Evolutionary conservation across 176 grass and related monocot species (phyloP).

Genomic region (Carex scoparia): DNA sequence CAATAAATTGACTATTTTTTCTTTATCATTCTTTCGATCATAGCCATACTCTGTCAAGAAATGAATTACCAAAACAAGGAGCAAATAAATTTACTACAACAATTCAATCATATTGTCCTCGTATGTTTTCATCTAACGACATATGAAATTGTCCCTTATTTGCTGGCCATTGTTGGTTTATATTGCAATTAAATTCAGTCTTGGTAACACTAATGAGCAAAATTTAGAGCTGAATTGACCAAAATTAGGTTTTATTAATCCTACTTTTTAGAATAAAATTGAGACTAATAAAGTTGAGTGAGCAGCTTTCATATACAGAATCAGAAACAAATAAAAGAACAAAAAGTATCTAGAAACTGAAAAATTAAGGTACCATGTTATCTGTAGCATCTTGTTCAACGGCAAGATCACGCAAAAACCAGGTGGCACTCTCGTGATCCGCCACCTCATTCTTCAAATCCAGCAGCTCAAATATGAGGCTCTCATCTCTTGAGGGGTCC

Average conservation of each 20-base stretch:
- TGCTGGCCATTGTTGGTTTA: background rate
- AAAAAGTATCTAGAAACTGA: background rate
- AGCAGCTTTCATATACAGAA: background rate
- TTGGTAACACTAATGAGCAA: background rate
- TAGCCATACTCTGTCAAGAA: background rate
- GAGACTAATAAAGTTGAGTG: background rate
- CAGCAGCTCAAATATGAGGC: conserved; percentile 84
- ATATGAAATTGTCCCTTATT: background rate
- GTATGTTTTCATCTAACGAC: background rate
- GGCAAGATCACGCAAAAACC: conserved; percentile 72
- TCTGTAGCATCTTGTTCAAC: conserved; percentile 69
- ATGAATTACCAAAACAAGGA: background rate
- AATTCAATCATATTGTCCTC: background rate
- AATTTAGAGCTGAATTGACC: background rate
- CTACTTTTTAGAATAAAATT: background rate
- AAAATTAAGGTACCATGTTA: conserved; percentile 40
- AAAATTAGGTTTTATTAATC: background rate
- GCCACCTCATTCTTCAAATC: conserved; percentile 79
- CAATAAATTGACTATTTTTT: no score
- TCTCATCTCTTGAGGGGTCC: conserved; percentile 79
- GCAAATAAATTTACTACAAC: no score
- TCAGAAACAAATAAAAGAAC: conserved; percentile 10
- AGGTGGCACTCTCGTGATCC: conserved; percentile 58
- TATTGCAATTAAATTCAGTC: background rate
- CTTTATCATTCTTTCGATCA: no score